Conservation (phyloP, 164 flowering plant species). For the Vitis labrusca region DNA sequence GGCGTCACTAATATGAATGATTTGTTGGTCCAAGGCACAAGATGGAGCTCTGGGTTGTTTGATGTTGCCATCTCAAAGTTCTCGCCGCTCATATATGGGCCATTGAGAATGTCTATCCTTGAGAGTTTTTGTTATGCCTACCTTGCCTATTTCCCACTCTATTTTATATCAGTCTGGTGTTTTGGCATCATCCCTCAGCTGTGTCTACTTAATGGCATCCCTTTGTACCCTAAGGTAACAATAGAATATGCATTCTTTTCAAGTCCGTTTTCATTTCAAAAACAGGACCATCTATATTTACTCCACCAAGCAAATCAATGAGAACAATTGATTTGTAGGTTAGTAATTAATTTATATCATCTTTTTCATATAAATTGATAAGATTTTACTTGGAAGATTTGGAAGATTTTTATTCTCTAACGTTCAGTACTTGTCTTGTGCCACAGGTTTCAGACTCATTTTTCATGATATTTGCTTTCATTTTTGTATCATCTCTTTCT, state of each 20-base stretch:
- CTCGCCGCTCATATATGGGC: conserved; percentile 37
- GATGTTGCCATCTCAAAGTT: conserved; percentile 39
- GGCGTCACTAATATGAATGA: conserved; percentile 30
- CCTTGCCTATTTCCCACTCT: conserved; percentile 22
- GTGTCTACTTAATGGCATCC: conserved; percentile 38
- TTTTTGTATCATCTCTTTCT: conserved; percentile 24
- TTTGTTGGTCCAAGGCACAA: conserved; percentile 30
- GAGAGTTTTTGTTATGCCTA: conserved; percentile 33
- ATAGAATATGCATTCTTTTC: too few species aligned
- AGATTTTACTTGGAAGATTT: too few species aligned
- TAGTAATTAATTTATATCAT: too few species aligned
- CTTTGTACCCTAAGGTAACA: conserved; percentile 39
- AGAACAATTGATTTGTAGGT: too few species aligned
- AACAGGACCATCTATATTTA: too few species aligned
- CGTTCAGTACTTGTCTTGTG: too few species aligned
- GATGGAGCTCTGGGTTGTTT: conserved; percentile 41
- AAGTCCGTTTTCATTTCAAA: too few species aligned
- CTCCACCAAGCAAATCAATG: too few species aligned
- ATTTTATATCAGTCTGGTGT: conserved; percentile 29
- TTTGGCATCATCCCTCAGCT: conserved; percentile 44
- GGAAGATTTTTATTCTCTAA: too few species aligned
- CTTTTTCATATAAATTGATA: too few species aligned
- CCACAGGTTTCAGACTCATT: conserved; percentile 28
- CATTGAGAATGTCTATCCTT: conserved; percentile 29
- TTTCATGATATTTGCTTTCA: conserved; percentile 21